Evolutionary conservation across 169 alveolate genomes (phyloP).

Genomic region (Neospora caninum): DNA sequence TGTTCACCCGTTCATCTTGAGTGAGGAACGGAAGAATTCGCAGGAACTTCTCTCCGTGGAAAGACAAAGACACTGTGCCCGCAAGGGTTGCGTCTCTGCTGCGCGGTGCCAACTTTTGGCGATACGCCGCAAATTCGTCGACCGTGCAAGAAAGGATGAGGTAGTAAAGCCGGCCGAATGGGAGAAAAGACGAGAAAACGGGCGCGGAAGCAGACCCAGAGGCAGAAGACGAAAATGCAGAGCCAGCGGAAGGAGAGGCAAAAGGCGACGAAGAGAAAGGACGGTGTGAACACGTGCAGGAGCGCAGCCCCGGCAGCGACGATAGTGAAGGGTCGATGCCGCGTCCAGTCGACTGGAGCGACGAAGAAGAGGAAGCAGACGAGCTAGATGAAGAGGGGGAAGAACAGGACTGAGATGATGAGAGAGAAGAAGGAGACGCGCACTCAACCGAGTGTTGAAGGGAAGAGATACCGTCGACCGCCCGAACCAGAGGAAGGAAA

Average conservation of each 20-base stretch:
- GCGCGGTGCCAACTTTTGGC: not conserved
- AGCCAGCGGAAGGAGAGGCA: not conserved
- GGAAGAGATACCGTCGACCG: not conserved
- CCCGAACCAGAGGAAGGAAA: not conserved
- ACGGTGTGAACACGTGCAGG: not conserved
- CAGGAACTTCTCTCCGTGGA: conserved; percentile 2
- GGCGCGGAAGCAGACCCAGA: not conserved
- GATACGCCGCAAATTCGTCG: not conserved
- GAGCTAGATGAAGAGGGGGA: not conserved
- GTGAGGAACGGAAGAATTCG: conserved; percentile 1
- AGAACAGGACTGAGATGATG: not conserved
- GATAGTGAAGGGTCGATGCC: no score
- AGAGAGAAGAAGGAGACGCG: not conserved
- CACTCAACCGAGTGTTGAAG: not conserved
- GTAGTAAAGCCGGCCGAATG: not conserved
- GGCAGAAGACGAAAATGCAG: not conserved
- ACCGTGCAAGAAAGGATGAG: not conserved
- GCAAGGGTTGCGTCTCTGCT: not conserved
- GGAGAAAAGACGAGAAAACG: not conserved
- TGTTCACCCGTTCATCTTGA: not conserved
- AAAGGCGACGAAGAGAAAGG: not conserved
- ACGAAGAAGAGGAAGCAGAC: not conserved
- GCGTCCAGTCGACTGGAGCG: no score
- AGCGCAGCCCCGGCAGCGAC: not conserved
- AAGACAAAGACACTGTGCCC: not conserved